Evolutionary conservation across 1,284 basidiomycete species (phyloP).

Genomic region (Meripilus lineatus): DNA sequence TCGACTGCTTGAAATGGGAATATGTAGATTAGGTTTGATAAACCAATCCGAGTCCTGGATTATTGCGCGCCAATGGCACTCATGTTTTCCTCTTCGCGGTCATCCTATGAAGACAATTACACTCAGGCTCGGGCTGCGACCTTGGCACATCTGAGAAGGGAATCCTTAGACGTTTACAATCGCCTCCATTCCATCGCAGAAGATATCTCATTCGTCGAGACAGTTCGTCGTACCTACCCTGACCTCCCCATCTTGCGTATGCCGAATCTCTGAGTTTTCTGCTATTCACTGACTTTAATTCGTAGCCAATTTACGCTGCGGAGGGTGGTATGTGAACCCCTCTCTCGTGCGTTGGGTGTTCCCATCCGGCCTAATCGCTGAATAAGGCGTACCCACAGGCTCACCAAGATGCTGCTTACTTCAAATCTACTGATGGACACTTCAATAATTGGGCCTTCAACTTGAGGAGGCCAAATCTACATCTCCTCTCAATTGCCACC

Average conservation of each 20-base stretch:
- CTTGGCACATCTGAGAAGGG: conserved; percentile 51
- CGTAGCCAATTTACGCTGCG: conserved; percentile 87
- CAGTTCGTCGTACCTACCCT: conserved; percentile 49
- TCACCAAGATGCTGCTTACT: conserved; percentile 58
- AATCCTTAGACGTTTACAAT: conserved; percentile 77
- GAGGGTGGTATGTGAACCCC: conserved; percentile 91
- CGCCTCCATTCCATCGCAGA: conserved; percentile 81
- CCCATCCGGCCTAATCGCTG: no score
- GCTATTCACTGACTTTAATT: conserved; percentile 8
- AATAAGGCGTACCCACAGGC: conserved; percentile 12
- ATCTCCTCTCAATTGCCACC: conserved; percentile 61
- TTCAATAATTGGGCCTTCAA: conserved; percentile 86
- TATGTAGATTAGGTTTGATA: no score
- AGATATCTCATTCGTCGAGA: conserved; percentile 67
- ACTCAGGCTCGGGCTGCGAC: conserved; percentile 25
- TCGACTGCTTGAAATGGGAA: no score
- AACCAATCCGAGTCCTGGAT: no score
- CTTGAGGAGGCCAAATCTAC: conserved; percentile 81
- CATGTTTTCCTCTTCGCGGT: no score
- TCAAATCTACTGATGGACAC: conserved; percentile 98
- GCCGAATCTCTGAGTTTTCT: conserved; percentile 20
- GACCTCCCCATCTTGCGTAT: conserved; percentile 62
- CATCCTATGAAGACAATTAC: no score
- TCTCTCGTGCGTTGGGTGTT: conserved; percentile 37
- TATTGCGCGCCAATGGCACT: no score